Conservation (phyloP, 495 filamentous ascomycete genomes). For the Lichenothelia convexa region DNA sequence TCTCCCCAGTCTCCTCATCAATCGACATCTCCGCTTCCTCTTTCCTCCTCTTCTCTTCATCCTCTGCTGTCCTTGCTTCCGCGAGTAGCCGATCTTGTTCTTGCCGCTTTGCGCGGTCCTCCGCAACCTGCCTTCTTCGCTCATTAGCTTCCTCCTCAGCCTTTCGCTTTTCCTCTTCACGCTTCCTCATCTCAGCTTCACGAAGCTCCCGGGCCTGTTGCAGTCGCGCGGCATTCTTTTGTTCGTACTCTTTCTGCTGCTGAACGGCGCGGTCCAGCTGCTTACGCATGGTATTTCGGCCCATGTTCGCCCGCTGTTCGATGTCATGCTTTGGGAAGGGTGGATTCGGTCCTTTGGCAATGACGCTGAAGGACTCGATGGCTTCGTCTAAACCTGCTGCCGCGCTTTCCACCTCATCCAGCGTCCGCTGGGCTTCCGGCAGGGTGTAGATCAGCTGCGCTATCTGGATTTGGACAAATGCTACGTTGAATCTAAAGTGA, state of each 20-base stretch:
- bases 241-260: conserved; percentile 77
- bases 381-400: conserved; percentile 73
- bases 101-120: conserved; percentile 61
- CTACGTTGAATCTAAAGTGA: conserved; percentile 92
- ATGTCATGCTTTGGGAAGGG: conserved; percentile 81
- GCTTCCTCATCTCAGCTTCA: conserved; percentile 53
- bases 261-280: conserved; percentile 74
- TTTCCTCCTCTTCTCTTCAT: conserved; percentile 44
- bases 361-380: conserved; percentile 61
- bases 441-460: conserved; percentile 63
- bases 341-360: conserved; percentile 64
- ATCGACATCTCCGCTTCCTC: conserved; percentile 58
- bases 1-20: conserved; percentile 59
- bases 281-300: conserved; percentile 74
- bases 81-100: conserved; percentile 58
- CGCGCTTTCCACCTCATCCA: conserved; percentile 62
- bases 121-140: conserved; percentile 55
- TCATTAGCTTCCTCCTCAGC: conserved; percentile 48
- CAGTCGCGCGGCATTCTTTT: conserved; percentile 73
- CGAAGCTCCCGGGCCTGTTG: conserved; percentile 54
- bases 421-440: conserved; percentile 52
- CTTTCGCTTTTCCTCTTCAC: conserved; percentile 52
- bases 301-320: conserved; percentile 93
- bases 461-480: conserved; percentile 89
- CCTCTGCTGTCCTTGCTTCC: conserved; percentile 51